Evolutionary conservation across 768 basidiomycete genomes (phyloP).

Genomic region (Trametes maxima): DNA sequence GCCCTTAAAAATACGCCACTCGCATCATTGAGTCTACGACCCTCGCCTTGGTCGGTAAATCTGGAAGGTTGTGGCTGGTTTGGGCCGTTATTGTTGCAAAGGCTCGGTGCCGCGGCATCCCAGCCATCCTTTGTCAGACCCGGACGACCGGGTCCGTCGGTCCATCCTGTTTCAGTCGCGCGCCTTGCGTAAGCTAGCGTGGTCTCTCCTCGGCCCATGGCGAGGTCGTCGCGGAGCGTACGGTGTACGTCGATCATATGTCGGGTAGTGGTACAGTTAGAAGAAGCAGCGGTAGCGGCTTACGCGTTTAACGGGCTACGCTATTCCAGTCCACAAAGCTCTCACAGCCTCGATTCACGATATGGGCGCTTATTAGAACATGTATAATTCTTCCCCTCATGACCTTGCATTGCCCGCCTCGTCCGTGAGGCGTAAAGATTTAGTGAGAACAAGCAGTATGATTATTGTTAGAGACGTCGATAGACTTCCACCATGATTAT

Average conservation of each 20-base stretch:
- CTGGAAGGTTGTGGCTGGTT: neutral
- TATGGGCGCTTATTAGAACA: neutral
- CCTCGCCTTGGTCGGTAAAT: neutral
- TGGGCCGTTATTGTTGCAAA: conserved; percentile 6
- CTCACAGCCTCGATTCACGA: neutral
- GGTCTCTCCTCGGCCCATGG: neutral
- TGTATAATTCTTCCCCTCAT: neutral
- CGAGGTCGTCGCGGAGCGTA: neutral
- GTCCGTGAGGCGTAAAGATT: too few species aligned
- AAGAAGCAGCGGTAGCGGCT: neutral
- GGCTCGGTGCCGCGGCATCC: conserved; percentile 7
- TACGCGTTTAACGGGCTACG: neutral
- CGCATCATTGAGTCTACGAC: neutral
- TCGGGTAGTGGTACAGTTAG: neutral
- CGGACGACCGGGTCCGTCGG: neutral
- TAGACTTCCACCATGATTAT: too few species aligned
- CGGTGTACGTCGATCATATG: neutral
- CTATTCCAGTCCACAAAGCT: conserved; percentile 4
- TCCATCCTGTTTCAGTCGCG: neutral
- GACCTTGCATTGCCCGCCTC: too few species aligned
- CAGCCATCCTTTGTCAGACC: conserved; percentile 13
- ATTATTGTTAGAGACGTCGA: too few species aligned
- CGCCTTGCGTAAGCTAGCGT: neutral
- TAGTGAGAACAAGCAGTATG: too few species aligned
- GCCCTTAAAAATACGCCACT: conserved; percentile 2